Evolutionary conservation across 257 asterid genomes (phyloP).

Genomic region (Phtheirospermum japonicum): DNA sequence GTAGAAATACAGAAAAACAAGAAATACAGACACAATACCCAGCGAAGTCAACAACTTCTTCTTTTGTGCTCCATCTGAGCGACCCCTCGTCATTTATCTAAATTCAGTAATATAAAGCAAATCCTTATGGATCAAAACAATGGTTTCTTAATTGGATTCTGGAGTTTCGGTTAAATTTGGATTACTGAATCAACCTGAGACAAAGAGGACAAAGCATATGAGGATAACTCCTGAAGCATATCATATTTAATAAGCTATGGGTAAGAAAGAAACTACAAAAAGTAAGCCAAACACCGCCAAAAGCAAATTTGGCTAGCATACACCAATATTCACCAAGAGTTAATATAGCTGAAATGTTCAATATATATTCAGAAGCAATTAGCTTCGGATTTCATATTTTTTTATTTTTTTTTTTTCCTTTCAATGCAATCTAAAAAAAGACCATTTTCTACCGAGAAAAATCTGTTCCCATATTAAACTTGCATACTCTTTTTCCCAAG

Average conservation of each 20-base stretch:
- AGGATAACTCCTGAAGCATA: too few species aligned
- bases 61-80: constrained; percentile 71
- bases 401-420: too few species aligned
- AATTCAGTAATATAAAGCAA: constrained; percentile 23
- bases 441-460: neutral
- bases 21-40: constrained; percentile 46
- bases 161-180: constrained; percentile 15
- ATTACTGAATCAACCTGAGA: constrained; percentile 30
- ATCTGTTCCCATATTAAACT: neutral
- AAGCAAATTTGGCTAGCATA: neutral
- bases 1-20: constrained; percentile 52
- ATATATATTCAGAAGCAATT: too few species aligned
- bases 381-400: neutral
- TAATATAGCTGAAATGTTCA: too few species aligned
- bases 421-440: neutral
- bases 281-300: neutral
- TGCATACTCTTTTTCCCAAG: neutral
- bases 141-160: constrained; percentile 26
- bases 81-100: constrained; percentile 60
- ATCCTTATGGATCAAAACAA: constrained; percentile 25
- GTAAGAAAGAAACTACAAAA: neutral
- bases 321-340: neutral
- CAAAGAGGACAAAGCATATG: constrained; percentile 21
- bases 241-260: constrained; percentile 7
- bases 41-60: constrained; percentile 60